phyloP scores from a whole-genome alignment of 208 protist species.

The Blastocrithidia nonstop region DNA sequence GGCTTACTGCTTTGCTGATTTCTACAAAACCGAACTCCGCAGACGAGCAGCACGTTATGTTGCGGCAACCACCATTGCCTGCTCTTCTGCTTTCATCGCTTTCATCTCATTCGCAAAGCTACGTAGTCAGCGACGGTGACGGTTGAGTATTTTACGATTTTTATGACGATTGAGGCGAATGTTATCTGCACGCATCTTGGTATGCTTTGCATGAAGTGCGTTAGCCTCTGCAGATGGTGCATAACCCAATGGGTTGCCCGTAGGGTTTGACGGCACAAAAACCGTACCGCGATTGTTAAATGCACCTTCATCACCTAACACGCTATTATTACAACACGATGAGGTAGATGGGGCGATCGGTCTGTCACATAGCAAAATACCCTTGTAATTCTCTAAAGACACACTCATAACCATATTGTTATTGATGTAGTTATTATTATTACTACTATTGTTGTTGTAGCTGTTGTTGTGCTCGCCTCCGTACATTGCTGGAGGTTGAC shows the following conservation, averaged over 20 bases:
- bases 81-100: constrained; percentile 58
- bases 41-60: constrained; percentile 29
- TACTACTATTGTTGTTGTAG: constrained; percentile 2
- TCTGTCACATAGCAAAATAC: constrained; percentile 74
- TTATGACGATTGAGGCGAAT: constrained; percentile 18
- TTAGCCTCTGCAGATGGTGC: constrained; percentile 43
- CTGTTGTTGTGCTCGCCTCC: constrained; percentile 12
- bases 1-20: too few relatives aligned
- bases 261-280: constrained; percentile 49
- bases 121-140: constrained; percentile 72
- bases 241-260: constrained; percentile 35
- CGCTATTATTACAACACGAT: constrained; percentile 1
- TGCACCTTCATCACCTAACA: not conserved
- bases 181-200: constrained; percentile 33
- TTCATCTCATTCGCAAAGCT: constrained; percentile 69
- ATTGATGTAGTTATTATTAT: not conserved
- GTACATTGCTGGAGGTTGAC: constrained; percentile 73
- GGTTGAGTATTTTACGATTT: constrained; percentile 33
- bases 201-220: constrained; percentile 21
- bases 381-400: constrained; percentile 84
- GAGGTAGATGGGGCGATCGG: constrained; percentile 34
- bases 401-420: too few relatives aligned
- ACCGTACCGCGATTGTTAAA: constrained; percentile 2
- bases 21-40: constrained; percentile 16
- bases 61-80: constrained; percentile 41